Evolutionary conservation across 2,329 filamentous ascomycete genomes (phyloP).

Genomic region (Colletotrichum lini): DNA sequence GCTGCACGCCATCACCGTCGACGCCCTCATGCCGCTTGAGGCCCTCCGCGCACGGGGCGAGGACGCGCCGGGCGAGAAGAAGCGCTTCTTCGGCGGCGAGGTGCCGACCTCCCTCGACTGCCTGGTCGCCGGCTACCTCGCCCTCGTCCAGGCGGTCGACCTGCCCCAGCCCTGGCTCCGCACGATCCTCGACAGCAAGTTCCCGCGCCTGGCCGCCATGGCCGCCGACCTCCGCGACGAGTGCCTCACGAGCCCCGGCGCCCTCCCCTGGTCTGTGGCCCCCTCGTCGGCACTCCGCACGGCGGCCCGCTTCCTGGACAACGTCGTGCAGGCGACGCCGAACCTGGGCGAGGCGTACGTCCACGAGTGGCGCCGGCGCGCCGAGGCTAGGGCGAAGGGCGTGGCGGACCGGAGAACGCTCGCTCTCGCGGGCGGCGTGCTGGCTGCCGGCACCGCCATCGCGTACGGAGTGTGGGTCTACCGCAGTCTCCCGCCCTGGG

Average conservation of each 20-base stretch:
- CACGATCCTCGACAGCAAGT: conserved; percentile 47
- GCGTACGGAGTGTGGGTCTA: conserved; percentile 59
- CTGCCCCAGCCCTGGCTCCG: conserved; percentile 63
- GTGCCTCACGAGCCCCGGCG: conserved; percentile 42
- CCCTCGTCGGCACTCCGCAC: conserved; percentile 45
- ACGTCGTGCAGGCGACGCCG: conserved; percentile 54
- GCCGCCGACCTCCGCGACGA: conserved; percentile 50
- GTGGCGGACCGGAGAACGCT: conserved; percentile 47
- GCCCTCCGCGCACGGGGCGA: conserved; percentile 62
- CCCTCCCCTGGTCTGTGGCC: conserved; percentile 48
- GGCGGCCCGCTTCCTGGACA: conserved; percentile 52
- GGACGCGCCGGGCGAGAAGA: conserved; percentile 16
- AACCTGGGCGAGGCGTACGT: conserved; percentile 54
- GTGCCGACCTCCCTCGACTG: conserved; percentile 80
- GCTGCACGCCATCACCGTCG: conserved; percentile 79
- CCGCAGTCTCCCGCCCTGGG: conserved; percentile 60
- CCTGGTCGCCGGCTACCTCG: conserved; percentile 83
- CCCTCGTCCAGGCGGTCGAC: conserved; percentile 73
- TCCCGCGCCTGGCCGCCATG: conserved; percentile 48
- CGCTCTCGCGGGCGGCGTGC: conserved; percentile 51
- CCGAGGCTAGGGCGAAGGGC: conserved; percentile 51
- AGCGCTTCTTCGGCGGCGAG: conserved; percentile 50
- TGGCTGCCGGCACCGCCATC: conserved; percentile 56
- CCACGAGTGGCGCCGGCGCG: conserved; percentile 54
- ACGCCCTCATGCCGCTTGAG: conserved; percentile 80